Base-by-base conservation (phyloP, 106 monocot species). In the Phalaenopsis equestris region DNA sequence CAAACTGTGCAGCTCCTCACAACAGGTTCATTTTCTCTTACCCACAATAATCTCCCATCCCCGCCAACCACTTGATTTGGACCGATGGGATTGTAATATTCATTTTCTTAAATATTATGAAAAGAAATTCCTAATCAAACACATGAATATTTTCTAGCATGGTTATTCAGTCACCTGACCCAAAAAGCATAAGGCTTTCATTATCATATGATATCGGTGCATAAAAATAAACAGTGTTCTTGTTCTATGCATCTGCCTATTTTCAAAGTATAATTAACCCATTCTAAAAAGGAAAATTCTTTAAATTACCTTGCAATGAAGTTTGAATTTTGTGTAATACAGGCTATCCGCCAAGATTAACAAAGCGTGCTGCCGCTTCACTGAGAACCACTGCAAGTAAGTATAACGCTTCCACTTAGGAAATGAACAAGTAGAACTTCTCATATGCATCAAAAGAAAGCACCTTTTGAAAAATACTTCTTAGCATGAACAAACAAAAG, bases 291-390 rank as follows among this genome's bases (percentile, higher is more conserved):
- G 64, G 64, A 8, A 24, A 65, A 73, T 18, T 70, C 42, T 49
- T 42, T 11, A 15, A 17, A 14, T 80, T 79, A 92, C 92, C 95
- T 83, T 87, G 78, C 95, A 96, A 77, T 91, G 84, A 49, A 79
- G 81, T 78, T 89, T 93, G 85, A 96, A 96, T 78, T 96, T 96
- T 8, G 81, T 88, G 72, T 93, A 96, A 74, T 96, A 96, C 19
- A 96, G 86, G 48, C 42, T 84, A 68, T 96, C 95, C 43, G 93
- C 81, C 79, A 96, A 84, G 86, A 96, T 86, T 67, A 93, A 82
- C 76, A 96, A 55, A 70, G 95, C 95, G 88, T 96, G 95, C 48
- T 88, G 84, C 58, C 95, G 77, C 85, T 93, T 96, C 78, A 96
- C 78, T 56, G 95, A 83, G 79, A 93, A 96, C 95, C 95, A 96